These are phyloP conservation scores for Fusarium redolens DNA, from an alignment of 2,329 filamentous ascomycete species.

Conservation along the genomic window DNA sequence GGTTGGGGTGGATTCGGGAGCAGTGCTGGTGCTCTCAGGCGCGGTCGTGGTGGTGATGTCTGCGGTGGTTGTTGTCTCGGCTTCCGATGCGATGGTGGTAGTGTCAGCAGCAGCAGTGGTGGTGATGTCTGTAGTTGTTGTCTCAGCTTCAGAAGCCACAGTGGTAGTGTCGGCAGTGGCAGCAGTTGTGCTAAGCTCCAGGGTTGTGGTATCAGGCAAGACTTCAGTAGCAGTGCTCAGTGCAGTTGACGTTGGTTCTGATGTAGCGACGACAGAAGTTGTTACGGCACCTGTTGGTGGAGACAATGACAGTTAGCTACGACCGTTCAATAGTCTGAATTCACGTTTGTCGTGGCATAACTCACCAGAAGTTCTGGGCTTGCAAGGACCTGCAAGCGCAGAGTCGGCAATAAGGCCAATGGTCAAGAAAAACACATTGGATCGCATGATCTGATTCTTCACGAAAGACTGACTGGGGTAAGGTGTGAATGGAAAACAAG, in stretches of 20 bases:
- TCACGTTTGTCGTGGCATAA: neutral
- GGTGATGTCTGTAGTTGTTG: neutral
- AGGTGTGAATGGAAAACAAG: no score
- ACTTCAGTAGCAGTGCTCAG: no score
- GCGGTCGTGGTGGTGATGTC: neutral
- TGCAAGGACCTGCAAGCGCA: neutral
- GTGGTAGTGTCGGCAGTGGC: no score
- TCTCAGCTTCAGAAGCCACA: no score
- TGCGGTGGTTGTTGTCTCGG: neutral
- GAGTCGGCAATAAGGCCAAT: neutral
- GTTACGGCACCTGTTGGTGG: no score
- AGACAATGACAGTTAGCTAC: no score
- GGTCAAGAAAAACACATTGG: neutral
- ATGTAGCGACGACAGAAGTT: no score
- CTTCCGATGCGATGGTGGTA: neutral
- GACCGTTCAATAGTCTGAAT: no score
- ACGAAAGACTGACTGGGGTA: no score
- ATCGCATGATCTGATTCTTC: neutral
- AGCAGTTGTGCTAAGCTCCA: no score
- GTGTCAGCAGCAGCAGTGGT: neutral
- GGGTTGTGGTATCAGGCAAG: neutral
- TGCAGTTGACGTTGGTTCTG: no score
- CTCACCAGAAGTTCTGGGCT: neutral
- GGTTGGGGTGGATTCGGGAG: neutral
- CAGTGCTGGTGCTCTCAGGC: neutral